Evolutionary conservation across 441 rosid genomes (phyloP).

Genomic region (Flueggea neowawraea): DNA sequence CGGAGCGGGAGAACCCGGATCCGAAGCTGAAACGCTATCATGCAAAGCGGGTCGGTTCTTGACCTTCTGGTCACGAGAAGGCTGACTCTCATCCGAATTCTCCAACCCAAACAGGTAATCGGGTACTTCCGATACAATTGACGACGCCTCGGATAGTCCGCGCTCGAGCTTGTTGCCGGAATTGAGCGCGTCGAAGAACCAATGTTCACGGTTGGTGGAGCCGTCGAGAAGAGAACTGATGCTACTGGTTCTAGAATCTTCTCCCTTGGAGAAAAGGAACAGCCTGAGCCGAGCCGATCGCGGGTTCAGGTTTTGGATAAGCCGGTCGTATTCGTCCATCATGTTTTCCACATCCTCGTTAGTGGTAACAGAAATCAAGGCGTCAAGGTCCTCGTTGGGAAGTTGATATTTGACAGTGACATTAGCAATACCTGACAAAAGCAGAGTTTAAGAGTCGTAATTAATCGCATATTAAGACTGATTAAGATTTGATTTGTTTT

Average conservation of each 20-base stretch:
- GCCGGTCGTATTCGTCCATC: slow-evolving; percentile 95
- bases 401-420: slow-evolving; percentile 86
- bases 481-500: not conserved
- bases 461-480: not conserved
- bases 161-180: slow-evolving; percentile 54
- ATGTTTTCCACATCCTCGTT: slow-evolving; percentile 97
- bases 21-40: slow-evolving; percentile 62
- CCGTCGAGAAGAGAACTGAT: slow-evolving; percentile 85
- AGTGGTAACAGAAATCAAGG: slow-evolving; percentile 82
- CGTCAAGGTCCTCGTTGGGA: slow-evolving; percentile 94
- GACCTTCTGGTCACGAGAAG: slow-evolving; percentile 42
- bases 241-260: slow-evolving; percentile 67
- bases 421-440: slow-evolving; percentile 44
- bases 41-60: slow-evolving; percentile 32
- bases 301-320: slow-evolving; percentile 60
- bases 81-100: slow-evolving; percentile 51
- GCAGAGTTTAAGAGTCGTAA: not conserved
- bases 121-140: slow-evolving; percentile 83
- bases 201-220: slow-evolving; percentile 74
- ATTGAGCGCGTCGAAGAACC: slow-evolving; percentile 91
- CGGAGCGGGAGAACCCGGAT: slow-evolving; percentile 87
- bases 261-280: slow-evolving; percentile 60
- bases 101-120: slow-evolving; percentile 90
- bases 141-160: slow-evolving; percentile 79
- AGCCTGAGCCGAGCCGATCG: slow-evolving; percentile 80